These are phyloP conservation scores for Debaryomycetaceae sp. DNA, from an alignment of 1,139 yeast species.

Conservation along the genomic window DNA sequence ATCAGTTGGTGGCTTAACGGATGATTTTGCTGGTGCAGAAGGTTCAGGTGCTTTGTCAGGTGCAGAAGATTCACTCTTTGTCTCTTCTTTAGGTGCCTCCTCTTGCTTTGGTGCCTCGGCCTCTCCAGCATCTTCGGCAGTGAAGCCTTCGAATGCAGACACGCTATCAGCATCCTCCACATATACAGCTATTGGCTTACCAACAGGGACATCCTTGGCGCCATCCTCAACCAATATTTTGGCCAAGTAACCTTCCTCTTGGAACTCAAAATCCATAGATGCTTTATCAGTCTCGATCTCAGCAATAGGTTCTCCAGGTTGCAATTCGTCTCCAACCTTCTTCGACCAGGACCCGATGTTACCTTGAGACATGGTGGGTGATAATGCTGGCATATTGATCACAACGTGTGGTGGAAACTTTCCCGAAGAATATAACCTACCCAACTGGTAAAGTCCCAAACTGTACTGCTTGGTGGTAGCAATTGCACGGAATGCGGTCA, in stretches of 20 bases:
- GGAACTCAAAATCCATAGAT: conserved; percentile 98
- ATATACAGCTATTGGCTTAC: conserved; percentile 93
- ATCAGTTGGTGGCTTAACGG: conserved; percentile 31
- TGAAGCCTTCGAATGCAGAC: conserved; percentile 80
- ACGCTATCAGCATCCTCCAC: conserved; percentile 87
- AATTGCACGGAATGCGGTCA: conserved; percentile 22
- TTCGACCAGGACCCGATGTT: conserved; percentile 86
- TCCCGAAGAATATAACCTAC: conserved; percentile 44
- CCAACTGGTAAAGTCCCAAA: conserved; percentile 22
- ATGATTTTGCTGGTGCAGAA: conserved; percentile 23
- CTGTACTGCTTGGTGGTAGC: conserved; percentile 15
- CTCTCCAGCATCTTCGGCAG: conserved; percentile 78
- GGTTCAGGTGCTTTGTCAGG: conserved; percentile 16
- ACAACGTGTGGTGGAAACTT: conserved; percentile 65
- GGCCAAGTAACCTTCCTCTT: conserved; percentile 95
- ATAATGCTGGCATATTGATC: conserved; percentile 86
- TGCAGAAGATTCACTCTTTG: conserved; percentile 20
- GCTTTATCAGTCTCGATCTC: conserved; percentile 99
- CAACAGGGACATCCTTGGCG: conserved; percentile 85
- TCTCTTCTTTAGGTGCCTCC: conserved; percentile 20
- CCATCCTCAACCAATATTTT: conserved; percentile 86
- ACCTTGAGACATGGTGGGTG: conserved; percentile 98
- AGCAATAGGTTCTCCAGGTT: conserved; percentile 92
- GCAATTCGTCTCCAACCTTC: conserved; percentile 78
- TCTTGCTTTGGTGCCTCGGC: conserved; percentile 38